A percentile compares a stretch with the other conserved stretches of the same genome.
These are phyloP conservation scores for Xylaria arbuscula DNA, from an alignment of 2,329 filamentous ascomycete species.

Conservation along the genomic window DNA sequence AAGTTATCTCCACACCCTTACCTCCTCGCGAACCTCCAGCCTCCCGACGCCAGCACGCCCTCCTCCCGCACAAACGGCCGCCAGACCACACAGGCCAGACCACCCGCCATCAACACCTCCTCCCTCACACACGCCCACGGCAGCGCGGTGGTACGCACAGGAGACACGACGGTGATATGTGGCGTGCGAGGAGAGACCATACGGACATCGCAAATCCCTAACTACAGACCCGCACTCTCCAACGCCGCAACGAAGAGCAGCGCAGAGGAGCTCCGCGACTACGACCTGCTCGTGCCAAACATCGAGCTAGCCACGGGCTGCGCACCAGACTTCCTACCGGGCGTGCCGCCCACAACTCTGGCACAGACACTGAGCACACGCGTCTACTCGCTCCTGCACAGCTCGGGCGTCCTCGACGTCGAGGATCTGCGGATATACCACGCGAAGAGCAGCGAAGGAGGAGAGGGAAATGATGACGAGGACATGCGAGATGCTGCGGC, in stretches of 20 bases:
- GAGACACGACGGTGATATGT: conserved; percentile 94
- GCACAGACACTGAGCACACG: conserved; percentile 88
- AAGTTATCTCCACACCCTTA: conserved; percentile 90
- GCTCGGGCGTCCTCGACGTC: conserved; percentile 72
- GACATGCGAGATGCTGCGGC: conserved; percentile 52
- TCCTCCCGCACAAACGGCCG: conserved; percentile 86
- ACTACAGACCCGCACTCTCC: conserved; percentile 63
- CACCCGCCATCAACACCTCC: conserved; percentile 81
- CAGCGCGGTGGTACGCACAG: conserved; percentile 86
- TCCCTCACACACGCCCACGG: conserved; percentile 91
- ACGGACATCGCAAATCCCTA: conserved; percentile 77
- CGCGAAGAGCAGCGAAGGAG: conserved; percentile 46
- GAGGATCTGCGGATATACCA: conserved; percentile 77
- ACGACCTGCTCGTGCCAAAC: conserved; percentile 89
- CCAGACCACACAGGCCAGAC: conserved; percentile 73
- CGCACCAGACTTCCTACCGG: conserved; percentile 85
- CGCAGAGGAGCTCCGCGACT: conserved; percentile 64
- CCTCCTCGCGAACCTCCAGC: conserved; percentile 86
- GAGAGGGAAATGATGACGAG: conserved; percentile 41
- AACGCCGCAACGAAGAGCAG: conserved; percentile 48
- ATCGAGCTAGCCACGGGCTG: conserved; percentile 92
- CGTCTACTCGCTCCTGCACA: conserved; percentile 80
- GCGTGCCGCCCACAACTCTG: conserved; percentile 79
- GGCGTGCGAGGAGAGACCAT: conserved; percentile 90
- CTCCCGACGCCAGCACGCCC: conserved; percentile 60